A percentile compares a stretch with the other conserved stretches of the same genome.
Evolutionary conservation across 768 basidiomycete species (phyloP).

Genomic region (Russula vinacea): DNA sequence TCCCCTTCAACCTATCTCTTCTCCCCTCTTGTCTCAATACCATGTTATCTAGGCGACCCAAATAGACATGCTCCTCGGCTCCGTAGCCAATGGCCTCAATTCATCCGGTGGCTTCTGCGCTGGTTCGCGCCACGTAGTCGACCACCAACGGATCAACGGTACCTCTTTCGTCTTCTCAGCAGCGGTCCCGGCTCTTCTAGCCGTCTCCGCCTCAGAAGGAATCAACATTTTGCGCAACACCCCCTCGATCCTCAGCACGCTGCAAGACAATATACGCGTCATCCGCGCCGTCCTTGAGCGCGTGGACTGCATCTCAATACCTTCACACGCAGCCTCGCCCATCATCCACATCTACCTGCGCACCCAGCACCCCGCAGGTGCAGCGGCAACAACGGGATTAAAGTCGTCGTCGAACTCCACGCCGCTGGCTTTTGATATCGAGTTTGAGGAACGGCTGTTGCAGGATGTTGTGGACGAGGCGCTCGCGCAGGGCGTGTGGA

Average conservation of each 20-base stretch:
- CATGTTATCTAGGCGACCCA: conserved; percentile 40
- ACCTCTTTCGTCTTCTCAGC: conserved; percentile 96
- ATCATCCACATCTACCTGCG: conserved; percentile 81
- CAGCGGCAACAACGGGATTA: conserved; percentile 1
- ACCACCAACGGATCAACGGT: conserved; percentile 97
- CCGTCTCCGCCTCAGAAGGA: conserved; percentile 82
- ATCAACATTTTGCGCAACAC: conserved; percentile 74
- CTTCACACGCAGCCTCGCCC: conserved; percentile 82
- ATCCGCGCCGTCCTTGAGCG: conserved; percentile 81
- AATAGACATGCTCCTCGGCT: conserved; percentile 94
- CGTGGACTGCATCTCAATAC: conserved; percentile 78
- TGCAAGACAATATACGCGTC: conserved; percentile 77
- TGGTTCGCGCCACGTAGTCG: conserved; percentile 74
- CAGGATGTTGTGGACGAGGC: conserved; percentile 93
- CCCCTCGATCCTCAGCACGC: conserved; percentile 67
- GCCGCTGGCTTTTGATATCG: conserved; percentile 50
- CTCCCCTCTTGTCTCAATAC: neutral
- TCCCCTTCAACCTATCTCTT: neutral
- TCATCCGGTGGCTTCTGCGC: conserved; percentile 94
- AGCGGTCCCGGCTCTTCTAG: conserved; percentile 84
- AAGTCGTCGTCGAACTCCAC: conserved; percentile 28
- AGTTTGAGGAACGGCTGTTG: conserved; percentile 70
- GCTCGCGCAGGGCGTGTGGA: conserved; percentile 73
- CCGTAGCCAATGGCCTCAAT: conserved; percentile 77
- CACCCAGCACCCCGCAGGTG: conserved; percentile 30